A percentile compares a stretch with the other conserved stretches of the same genome.
Conservation (phyloP, 2,329 filamentous ascomycete species). For the Apiospora malaysiana region DNA sequence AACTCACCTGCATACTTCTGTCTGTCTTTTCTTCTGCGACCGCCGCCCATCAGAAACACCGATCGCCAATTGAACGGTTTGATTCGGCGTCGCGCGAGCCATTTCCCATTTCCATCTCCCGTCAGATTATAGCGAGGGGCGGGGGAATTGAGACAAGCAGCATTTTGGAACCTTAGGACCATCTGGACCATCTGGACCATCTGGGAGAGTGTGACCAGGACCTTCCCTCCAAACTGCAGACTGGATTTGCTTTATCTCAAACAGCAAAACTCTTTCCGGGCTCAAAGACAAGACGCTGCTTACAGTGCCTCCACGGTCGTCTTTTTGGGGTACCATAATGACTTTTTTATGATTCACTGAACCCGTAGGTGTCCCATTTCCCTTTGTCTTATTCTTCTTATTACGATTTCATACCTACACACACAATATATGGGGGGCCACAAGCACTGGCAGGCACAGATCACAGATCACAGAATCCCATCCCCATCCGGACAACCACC, state of each 20-base stretch:
- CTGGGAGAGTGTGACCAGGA: background rate
- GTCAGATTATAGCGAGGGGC: slow-evolving; percentile 7
- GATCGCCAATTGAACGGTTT: background rate
- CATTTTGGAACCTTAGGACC: no score
- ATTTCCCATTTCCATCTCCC: background rate
- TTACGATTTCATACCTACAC: no score
- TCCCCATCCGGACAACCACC: background rate
- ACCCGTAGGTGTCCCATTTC: slow-evolving; percentile 14
- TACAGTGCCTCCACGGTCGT: background rate
- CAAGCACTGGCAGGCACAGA: background rate
- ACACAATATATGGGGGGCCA: no score
- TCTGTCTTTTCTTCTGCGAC: background rate
- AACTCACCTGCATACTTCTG: background rate
- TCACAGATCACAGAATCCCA: background rate
- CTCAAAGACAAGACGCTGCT: background rate
- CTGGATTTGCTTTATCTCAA: slow-evolving; percentile 17
- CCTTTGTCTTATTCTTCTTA: background rate
- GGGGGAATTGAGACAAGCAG: slow-evolving; percentile 1
- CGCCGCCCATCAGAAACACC: background rate
- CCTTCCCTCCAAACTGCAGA: slow-evolving; percentile 6
- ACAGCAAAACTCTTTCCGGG: slow-evolving; percentile 14
- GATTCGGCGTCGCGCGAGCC: background rate
- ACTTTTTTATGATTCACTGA: slow-evolving; percentile 17
- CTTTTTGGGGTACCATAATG: slow-evolving; percentile 2
- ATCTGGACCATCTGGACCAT: background rate